Evolutionary conservation across 2,329 filamentous ascomycete genomes (phyloP).

Genomic region (Grosmannia penicillata): DNA sequence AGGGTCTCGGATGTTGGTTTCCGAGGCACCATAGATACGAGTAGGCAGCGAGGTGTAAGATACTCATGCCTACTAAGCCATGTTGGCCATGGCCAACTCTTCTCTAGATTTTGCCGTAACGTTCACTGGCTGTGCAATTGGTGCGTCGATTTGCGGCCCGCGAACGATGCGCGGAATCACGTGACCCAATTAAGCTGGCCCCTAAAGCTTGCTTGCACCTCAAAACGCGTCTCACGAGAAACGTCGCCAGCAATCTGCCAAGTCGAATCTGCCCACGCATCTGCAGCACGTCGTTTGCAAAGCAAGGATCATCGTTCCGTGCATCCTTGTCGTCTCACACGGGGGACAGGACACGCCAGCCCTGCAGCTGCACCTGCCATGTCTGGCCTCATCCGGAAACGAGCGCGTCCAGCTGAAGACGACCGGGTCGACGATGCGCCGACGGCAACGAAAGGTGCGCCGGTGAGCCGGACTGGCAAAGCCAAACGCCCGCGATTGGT

Average conservation of each 20-base stretch:
- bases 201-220: not conserved
- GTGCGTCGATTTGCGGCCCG: no score
- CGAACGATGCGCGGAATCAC: conserved; percentile 10
- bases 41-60: no score
- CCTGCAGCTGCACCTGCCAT: not conserved
- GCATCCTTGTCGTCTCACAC: not conserved
- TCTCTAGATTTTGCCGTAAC: no score
- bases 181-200: conserved; percentile 5
- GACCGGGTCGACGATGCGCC: not conserved
- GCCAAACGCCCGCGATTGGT: conserved; percentile 10
- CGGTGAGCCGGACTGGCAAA: not conserved
- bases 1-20: no score
- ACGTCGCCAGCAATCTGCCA: no score
- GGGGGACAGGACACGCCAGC: not conserved
- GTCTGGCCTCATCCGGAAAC: conserved; percentile 6
- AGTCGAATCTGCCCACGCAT: not conserved
- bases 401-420: conserved; percentile 5
- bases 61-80: no score
- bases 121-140: no score
- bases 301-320: no score
- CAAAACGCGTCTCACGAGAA: not conserved
- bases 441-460: not conserved
- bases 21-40: no score
- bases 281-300: no score
- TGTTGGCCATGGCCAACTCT: no score